Percentiles rank a stretch among this genome's conserved stretches.
phyloP scores from a whole-genome alignment of 306 rosid genomes.

The Prunus dulcis region DNA sequence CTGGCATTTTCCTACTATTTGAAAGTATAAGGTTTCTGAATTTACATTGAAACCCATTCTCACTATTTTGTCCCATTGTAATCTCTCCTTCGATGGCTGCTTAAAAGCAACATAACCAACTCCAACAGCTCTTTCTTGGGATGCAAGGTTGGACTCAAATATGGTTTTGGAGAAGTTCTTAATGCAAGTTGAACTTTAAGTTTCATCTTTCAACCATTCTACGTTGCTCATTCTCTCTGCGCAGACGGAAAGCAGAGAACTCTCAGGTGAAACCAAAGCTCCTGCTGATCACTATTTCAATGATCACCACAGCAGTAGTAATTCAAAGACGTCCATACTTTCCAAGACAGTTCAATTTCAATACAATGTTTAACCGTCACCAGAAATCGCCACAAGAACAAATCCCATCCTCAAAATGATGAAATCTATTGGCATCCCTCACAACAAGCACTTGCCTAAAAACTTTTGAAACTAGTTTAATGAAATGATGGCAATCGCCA shows the following conservation, averaged over 20 bases:
- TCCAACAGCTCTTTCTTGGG: not conserved
- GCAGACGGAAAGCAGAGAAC: not conserved
- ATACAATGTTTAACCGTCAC: constrained; percentile 29
- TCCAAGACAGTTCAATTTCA: not conserved
- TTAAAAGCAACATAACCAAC: not conserved
- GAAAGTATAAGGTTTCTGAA: not conserved
- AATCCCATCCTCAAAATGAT: constrained; percentile 55
- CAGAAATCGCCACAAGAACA: constrained; percentile 83
- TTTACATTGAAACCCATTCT: not conserved
- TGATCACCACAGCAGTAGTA: not conserved
- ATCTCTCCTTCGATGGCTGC: not conserved
- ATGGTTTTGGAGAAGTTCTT: not conserved
- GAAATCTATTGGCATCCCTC: constrained; percentile 77
- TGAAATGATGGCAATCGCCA: constrained; percentile 65
- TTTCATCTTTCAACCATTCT: not conserved
- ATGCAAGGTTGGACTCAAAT: not conserved
- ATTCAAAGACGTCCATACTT: not conserved
- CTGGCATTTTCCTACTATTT: not conserved
- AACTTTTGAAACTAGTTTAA: constrained; percentile 56
- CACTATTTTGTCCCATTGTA: not conserved
- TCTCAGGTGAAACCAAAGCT: not conserved
- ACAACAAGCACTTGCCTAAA: constrained; percentile 50
- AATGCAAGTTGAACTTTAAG: not conserved
- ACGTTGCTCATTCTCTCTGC: not conserved
- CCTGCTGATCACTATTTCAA: not conserved